Evolutionary conservation across 148 eudicot genomes (phyloP).

Genomic region (Heliamphora exappendiculata): DNA sequence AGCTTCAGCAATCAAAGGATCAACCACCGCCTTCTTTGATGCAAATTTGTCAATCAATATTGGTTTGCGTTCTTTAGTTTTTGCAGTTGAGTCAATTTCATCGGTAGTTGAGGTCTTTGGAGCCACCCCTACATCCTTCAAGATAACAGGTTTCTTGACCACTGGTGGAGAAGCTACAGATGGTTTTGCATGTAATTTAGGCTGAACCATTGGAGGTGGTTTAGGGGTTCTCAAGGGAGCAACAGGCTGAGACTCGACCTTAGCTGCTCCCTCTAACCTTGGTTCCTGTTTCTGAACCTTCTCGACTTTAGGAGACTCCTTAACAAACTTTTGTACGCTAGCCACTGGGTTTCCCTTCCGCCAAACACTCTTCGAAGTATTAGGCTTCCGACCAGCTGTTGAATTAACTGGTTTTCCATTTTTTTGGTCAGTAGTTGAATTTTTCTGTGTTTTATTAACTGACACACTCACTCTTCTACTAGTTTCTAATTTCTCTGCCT

Average conservation of each 20-base stretch:
- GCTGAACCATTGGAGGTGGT: conserved; percentile 52
- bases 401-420: conserved; percentile 46
- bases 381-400: conserved; percentile 35
- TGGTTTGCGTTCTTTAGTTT: conserved; percentile 60
- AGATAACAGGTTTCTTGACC: conserved; percentile 49
- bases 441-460: conserved; percentile 39
- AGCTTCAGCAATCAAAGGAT: conserved; percentile 64
- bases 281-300: conserved; percentile 30
- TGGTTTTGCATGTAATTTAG: conserved; percentile 66
- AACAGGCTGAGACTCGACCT: conserved; percentile 28
- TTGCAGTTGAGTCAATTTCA: conserved; percentile 30
- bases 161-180: conserved; percentile 57
- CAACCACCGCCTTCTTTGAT: conserved; percentile 59
- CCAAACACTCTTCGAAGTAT: conserved; percentile 77
- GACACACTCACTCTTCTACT: conserved; percentile 31
- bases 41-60: conserved; percentile 86
- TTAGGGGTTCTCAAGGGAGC: conserved; percentile 38
- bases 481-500: conserved; percentile 78
- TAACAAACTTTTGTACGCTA: conserved; percentile 48
- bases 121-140: conserved; percentile 66
- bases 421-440: conserved; percentile 27
- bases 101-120: conserved; percentile 32
- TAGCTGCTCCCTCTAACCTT: conserved; percentile 22
- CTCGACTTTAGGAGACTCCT: conserved; percentile 40
- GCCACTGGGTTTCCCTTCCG: conserved; percentile 76